These are phyloP conservation scores for Didymella segeticola DNA, from an alignment of 2,329 filamentous ascomycete genomes.

Conservation along the genomic window DNA sequence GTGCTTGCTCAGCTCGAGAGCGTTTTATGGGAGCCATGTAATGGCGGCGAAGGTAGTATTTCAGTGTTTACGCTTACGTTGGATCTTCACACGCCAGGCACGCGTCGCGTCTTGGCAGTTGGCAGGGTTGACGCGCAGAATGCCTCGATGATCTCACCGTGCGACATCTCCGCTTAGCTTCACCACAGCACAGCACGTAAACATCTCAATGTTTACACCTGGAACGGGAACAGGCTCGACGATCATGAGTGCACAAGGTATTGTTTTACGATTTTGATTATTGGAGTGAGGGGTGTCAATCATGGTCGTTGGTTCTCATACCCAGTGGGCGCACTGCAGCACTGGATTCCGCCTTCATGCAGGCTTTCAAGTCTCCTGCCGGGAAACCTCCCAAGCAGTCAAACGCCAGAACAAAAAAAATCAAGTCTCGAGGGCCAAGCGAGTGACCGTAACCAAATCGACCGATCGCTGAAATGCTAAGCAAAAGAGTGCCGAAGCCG, in stretches of 20 bases:
- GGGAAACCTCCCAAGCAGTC: conserved; percentile 4
- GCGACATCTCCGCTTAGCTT: not conserved
- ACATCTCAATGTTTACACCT: not conserved
- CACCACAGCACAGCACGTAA: not conserved
- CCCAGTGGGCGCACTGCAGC: conserved; percentile 39
- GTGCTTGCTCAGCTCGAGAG: conserved; percentile 55
- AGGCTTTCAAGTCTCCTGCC: conserved; percentile 2
- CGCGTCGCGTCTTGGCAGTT: conserved; percentile 45
- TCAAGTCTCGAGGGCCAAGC: conserved; percentile 36
- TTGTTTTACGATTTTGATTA: not conserved
- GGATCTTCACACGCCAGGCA: conserved; percentile 24
- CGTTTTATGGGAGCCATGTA: conserved; percentile 51
- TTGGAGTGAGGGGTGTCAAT: conserved; percentile 12
- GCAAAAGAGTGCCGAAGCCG: conserved; percentile 36
- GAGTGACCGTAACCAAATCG: conserved; percentile 40
- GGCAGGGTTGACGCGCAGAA: conserved; percentile 33
- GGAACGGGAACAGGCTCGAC: not conserved
- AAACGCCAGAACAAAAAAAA: conserved; percentile 35
- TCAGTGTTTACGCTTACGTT: conserved; percentile 36
- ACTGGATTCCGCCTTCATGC: conserved; percentile 25
- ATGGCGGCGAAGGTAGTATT: conserved; percentile 19
- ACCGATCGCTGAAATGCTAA: conserved; percentile 49
- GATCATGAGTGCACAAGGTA: not conserved
- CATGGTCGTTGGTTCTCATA: conserved; percentile 30
- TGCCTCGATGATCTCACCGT: conserved; percentile 26